A percentile compares a stretch with the other conserved stretches of the same genome.
These are phyloP conservation scores for Geotrichum histeridarum DNA, from an alignment of 1,139 yeast species.

Conservation along the genomic window DNA sequence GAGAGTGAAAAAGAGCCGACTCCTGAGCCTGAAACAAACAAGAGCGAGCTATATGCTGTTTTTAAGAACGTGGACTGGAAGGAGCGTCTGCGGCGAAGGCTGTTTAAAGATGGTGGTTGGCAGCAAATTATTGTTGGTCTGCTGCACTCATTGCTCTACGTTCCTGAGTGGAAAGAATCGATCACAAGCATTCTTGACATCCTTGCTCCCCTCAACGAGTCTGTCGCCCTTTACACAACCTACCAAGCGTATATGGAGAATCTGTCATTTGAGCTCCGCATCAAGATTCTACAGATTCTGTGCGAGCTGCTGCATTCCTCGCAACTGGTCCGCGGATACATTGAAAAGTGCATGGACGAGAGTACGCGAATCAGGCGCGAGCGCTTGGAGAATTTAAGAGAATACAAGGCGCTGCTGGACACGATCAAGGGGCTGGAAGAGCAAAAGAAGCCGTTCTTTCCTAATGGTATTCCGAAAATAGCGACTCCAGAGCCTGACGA, in stretches of 20 bases:
- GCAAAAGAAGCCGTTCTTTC: constrained; percentile 28
- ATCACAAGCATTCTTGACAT: constrained; percentile 47
- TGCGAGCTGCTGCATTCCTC: constrained; percentile 57
- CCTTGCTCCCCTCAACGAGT: constrained; percentile 53
- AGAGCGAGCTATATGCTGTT: constrained; percentile 51
- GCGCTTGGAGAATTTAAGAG: constrained; percentile 62
- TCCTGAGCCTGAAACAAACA: constrained; percentile 38
- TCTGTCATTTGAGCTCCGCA: constrained; percentile 47
- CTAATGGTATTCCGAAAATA: constrained; percentile 23
- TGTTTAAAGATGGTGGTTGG: constrained; percentile 84
- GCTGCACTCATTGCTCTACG: constrained; percentile 50
- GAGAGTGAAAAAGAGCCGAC: constrained; percentile 22
- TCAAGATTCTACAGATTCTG: constrained; percentile 52
- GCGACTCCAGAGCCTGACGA: constrained; percentile 11
- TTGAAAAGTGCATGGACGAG: constrained; percentile 66
- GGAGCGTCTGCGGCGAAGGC: constrained; percentile 66
- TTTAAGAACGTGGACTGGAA: constrained; percentile 69
- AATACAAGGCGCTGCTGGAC: constrained; percentile 48
- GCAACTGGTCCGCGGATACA: constrained; percentile 53
- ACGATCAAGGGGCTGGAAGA: constrained; percentile 43
- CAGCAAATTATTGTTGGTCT: constrained; percentile 70
- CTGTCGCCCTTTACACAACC: constrained; percentile 50
- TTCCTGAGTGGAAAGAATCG: constrained; percentile 49
- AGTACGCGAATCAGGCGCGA: constrained; percentile 61
- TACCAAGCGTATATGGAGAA: constrained; percentile 31